Base-by-base conservation (phyloP, 2,329 filamentous ascomycete genomes). In the Penicillium polonicum region DNA sequence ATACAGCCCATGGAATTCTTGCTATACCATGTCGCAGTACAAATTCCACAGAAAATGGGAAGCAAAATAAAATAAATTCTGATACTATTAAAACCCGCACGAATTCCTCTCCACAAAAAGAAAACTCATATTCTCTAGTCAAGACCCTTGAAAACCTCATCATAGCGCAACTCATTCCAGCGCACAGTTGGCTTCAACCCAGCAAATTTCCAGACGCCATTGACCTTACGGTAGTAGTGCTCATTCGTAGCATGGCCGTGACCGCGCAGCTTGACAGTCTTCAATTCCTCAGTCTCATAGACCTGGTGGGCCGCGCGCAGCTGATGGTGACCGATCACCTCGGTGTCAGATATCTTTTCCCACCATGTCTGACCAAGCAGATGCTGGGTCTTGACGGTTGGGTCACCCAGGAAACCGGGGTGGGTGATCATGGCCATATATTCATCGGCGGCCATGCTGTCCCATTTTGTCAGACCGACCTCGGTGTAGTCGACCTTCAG, bases 401-500 rank as follows among this genome's bases (percentile, higher is more conserved):
- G 80, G 74, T 87, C 83, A 59, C 86, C 85, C 27, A 88, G 77
- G 60, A 88, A 84, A 2, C 78, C 72, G 21, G 76, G 73, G 68
- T 80, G 78, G 27, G 83, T 83, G 64, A 85, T 76, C 83, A 88
- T 86, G 61, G 72, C 67, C 69, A 87, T 76, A 74, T 82, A 88
- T n/a, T 87, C 83, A 3, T 82, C 79, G 0, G 83, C 82, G 1
- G 82, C 77, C 83, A 88, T 86, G 49, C 80, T 78, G 48, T 83
- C 80, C 84, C 84, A 87, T 55, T 83, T 71, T 68, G 82, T 82
- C 71, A 84, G 79, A 52, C 85, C 80, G 72, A 87, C 84, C 41
- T 82, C 80, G 50, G 83, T 84, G 81, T 92, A 92, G 79, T 92
- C 89, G 67, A 91, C 69, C 23, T 61, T 69, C 44, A 70, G 55